Percentiles rank a stretch among this genome's conserved stretches.
phyloP scores from a whole-genome alignment of 169 alveolate species.

The Cryptosporidium meleagridis region DNA sequence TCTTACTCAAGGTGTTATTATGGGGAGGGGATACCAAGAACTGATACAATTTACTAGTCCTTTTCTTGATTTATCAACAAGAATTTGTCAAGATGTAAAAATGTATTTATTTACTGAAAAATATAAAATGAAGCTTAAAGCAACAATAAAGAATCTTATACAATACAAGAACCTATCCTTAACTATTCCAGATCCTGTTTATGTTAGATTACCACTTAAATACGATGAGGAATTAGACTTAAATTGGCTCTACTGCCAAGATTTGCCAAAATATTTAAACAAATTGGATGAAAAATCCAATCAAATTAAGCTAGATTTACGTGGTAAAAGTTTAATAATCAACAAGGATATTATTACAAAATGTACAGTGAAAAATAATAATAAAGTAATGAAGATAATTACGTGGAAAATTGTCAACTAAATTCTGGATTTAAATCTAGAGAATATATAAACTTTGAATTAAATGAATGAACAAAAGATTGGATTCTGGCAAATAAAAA shows the following conservation, averaged over 20 bases:
- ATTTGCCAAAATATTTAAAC: background rate
- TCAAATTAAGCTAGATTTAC: slow-evolving; percentile 18
- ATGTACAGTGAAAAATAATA: background rate
- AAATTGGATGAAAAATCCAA: background rate
- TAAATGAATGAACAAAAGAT: background rate
- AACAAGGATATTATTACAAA: background rate
- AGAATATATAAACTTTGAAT: background rate
- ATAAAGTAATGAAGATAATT: background rate
- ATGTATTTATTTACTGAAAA: slow-evolving; percentile 11
- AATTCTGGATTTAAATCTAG: background rate
- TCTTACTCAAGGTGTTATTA: background rate
- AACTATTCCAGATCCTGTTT: slow-evolving; percentile 4
- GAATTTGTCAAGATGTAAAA: slow-evolving; percentile 39
- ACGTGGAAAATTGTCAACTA: slow-evolving; percentile 12
- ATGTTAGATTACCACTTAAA: slow-evolving; percentile 32
- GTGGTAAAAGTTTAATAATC: slow-evolving; percentile 1
- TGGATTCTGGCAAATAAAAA: background rate
- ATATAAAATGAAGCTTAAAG: background rate
- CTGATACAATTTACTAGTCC: slow-evolving; percentile 8
- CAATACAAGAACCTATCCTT: background rate
- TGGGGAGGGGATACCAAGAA: slow-evolving; percentile 56
- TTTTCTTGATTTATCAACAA: slow-evolving; percentile 1
- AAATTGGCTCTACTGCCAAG: slow-evolving; percentile 3
- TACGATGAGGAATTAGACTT: slow-evolving; percentile 3
- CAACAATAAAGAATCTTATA: background rate